Base-by-base conservation (phyloP, 495 filamentous ascomycete genomes). In the Daldinia grandis region DNA sequence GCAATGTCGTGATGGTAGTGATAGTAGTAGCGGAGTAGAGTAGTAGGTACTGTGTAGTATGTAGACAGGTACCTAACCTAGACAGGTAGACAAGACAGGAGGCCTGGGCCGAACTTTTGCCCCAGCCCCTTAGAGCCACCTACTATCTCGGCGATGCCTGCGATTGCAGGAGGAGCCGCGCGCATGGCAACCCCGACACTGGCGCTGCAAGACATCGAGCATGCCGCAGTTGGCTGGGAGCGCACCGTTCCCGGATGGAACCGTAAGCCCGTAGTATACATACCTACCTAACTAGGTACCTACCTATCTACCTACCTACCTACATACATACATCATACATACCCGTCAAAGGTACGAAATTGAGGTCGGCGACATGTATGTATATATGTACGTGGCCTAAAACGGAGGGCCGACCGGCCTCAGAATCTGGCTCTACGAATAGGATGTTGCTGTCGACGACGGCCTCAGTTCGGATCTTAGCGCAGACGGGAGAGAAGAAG, bases 151-250 rank as follows among this genome's bases (percentile, higher is more conserved):
- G 59, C 12, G 59, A 31, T 28, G 64, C 54, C 42, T 64, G 28
- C 54, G 35, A 63, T 61, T 68, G 55, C 19, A 59, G 47, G 30
- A 54, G 25, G 44, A 68, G 44, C 69, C 64, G 64, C 64, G 69
- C 64, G 64, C 64, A 68, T 68, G 64, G 55, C 51, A 53, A 31
- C 56, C 64, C 56, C 57, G 47, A 61, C 47, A 38, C 25, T 35
- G 25, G 19, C 61, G 30, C 64, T 72, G 69, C 64, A 72, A 72
- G 64, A 68, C 64, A 72, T 67, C 57, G 63, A 71, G 62, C 58
- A 33, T 58, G 25, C 42, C 59, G 69, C 66, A 60, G 60, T 64
- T 64, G 64, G 60, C 56, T 64, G 63, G 61, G 30, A 50, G 50
- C 8, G 59, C 53, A 47, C 4, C 6, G 59, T 55, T 64, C 55